Evolutionary conservation across 2,329 filamentous ascomycete genomes (phyloP).

Genomic region (Trichoderma breve): DNA sequence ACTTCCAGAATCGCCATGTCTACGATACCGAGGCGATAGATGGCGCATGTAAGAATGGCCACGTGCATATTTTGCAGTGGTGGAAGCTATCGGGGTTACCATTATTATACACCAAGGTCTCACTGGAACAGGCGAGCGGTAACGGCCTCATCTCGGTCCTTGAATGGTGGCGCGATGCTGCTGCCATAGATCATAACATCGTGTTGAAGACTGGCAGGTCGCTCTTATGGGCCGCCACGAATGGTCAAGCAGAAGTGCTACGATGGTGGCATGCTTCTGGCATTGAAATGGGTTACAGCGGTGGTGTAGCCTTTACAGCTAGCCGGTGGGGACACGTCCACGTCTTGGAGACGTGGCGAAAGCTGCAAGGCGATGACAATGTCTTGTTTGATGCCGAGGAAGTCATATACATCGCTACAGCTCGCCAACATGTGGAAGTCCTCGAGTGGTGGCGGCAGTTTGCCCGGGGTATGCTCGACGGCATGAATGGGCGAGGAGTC

Average conservation of each 20-base stretch:
- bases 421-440: constrained; percentile 78
- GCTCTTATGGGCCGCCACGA: constrained; percentile 78
- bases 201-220: constrained; percentile 79
- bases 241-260: constrained; percentile 73
- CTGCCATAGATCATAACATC: constrained; percentile 55
- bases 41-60: constrained; percentile 81
- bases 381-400: constrained; percentile 73
- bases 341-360: constrained; percentile 79
- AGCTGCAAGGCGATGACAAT: constrained; percentile 61
- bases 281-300: constrained; percentile 75
- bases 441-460: constrained; percentile 90
- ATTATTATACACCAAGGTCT: constrained; percentile 80
- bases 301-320: constrained; percentile 79
- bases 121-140: constrained; percentile 82
- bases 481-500: constrained; percentile 56
- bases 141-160: constrained; percentile 83
- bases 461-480: constrained; percentile 53
- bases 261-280: constrained; percentile 85
- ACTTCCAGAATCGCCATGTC: constrained; percentile 74
- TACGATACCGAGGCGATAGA: constrained; percentile 85
- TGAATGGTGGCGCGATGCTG: constrained; percentile 86
- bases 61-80: constrained; percentile 83
- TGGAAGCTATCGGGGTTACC: constrained; percentile 78
- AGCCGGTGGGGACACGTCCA: constrained; percentile 81
- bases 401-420: constrained; percentile 81